Evolutionary conservation across 176 grass and related monocot genomes (phyloP), one percentile per base, ranked within the genome.

Genomic region (Metroxylon sagu): DNA sequence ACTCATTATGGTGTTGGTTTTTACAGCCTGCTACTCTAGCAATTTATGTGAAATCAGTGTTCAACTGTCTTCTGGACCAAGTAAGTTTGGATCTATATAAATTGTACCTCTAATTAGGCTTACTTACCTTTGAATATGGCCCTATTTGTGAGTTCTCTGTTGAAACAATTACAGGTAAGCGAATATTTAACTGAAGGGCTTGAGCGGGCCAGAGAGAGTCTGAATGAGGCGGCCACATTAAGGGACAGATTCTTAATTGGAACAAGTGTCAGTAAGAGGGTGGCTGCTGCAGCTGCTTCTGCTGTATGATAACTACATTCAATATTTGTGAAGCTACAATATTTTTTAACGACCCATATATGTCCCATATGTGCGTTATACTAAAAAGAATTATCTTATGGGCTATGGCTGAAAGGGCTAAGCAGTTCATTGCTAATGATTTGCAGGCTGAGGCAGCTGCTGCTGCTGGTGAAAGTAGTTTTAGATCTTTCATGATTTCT

Each of bases 161-260:
- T 18, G 30, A 25, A 25, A 63, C 14, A 16, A 6, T 57, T 66
- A 58, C 67, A 98, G 93, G 73, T 88, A 21, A 98, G 93, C 55
- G 81, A 81, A 81, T 98, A 98, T 76, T 80, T 98, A 74, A 98
- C 93, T 48, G 84, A 88, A 76, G 93, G 93, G 17, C 87, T 98
- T 64, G 93, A 88, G 57, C 68, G 81, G 68, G 87, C 93, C 53
- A 85, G 79, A 85, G 93, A 98, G 53, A 71, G 81, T 79, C 85
- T 98, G 64, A 92, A 92, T 65, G 84, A 98, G 23, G 87, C 84
- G 51, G 84, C 87, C 43, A 79, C 68, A 78, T 14, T 68, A 68
- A 74, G 93, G 61, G 93, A 89, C 64, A 84, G 52, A 77, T 98
- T 74, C 74, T 64, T 70, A 31, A 92, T 98, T 59, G 93, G 93